Evolutionary conservation across 1,284 basidiomycete genomes (phyloP), one percentile per base, ranked within the genome.

Genomic region (Gastroboletus turbinatus): DNA sequence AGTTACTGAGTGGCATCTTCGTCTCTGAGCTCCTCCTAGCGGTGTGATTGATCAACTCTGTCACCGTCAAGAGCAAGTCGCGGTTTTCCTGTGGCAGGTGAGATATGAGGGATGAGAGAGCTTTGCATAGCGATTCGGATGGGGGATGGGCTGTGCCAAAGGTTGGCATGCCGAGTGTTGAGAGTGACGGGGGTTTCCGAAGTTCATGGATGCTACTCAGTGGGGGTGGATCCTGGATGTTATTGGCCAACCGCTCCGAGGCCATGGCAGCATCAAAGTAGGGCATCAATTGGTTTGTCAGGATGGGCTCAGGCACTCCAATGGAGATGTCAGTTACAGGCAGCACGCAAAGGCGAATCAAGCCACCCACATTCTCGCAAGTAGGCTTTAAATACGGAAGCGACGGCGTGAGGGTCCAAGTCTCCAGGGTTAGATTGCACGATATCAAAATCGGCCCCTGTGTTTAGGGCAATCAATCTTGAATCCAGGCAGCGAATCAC

Each of bases 381-480:
- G 67, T 83, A 92, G 3, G 88, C 87, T 70, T 91, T 92, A 73
- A 92, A 91, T 43, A 90, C 77, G 38, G 92, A 92, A 33, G 95
- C 87, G 16, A 98, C 94, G 2, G 94, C 91, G 67, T 96, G 93
- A 36, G 94, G 94, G 69, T 96, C 94, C 32, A 96, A 75, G 64
- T 96, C 92, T 17, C 88, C 84, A 25, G 92, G 91, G 46, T 83
- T 81, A 62, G 85, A 88, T 60, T 83, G 81, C 29, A 78, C 74
- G 74, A 96, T 81, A 67, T 94, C 87, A 64, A 87, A 91, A 73
- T 96, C 94, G 49, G 87, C 88, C 52, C 94, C 92, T 87, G 60
- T 50, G 47, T 65, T 63, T 29, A 51, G n/a, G 42, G 45, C 50
- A 48, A 46, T 64, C 57, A 59, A 46, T 50, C 23, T 35, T 25